A percentile compares a stretch with the other conserved stretches of the same genome.
Conservation (phyloP, 1,284 basidiomycete genomes). For the Phellopilus nigrolimitatus region DNA sequence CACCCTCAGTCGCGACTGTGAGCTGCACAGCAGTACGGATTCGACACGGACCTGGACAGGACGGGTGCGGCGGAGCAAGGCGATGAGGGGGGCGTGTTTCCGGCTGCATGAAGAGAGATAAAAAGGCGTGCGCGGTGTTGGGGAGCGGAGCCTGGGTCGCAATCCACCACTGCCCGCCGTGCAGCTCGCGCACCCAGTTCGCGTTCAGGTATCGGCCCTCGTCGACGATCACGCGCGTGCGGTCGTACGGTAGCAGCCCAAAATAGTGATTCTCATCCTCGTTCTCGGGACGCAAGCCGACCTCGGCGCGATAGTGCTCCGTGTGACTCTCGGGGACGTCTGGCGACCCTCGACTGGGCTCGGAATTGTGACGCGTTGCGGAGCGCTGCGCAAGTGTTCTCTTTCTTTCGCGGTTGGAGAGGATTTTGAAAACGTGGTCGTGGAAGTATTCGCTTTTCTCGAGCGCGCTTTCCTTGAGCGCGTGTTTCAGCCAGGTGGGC, state of each 20-base stretch:
- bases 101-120: conserved; percentile 58
- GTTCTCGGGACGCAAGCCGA: conserved; percentile 33
- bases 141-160: conserved; percentile 77
- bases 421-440: conserved; percentile 30
- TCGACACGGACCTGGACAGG: conserved; percentile 31
- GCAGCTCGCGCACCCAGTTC: conserved; percentile 73
- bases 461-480: conserved; percentile 27
- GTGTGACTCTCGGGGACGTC: conserved; percentile 23
- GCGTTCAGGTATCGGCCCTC: conserved; percentile 69
- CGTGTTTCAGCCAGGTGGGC: conserved; percentile 29
- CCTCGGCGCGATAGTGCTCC: conserved; percentile 41
- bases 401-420: conserved; percentile 39
- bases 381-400: conserved; percentile 30
- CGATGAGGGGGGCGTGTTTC: conserved; percentile 36
- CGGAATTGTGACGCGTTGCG: conserved; percentile 28
- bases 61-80: conserved; percentile 20
- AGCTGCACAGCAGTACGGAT: conserved; percentile 77
- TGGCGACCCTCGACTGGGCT: conserved; percentile 52
- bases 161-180: conserved; percentile 75
- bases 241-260: conserved; percentile 74
- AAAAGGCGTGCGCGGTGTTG: conserved; percentile 65
- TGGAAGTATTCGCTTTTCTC: conserved; percentile 39
- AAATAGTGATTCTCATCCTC: conserved; percentile 59
- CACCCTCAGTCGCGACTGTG: conserved; percentile 61
- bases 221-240: conserved; percentile 59